These are phyloP conservation scores for Penicillium sp. DNA, from an alignment of 2,329 filamentous ascomycete species.

Conservation along the genomic window DNA sequence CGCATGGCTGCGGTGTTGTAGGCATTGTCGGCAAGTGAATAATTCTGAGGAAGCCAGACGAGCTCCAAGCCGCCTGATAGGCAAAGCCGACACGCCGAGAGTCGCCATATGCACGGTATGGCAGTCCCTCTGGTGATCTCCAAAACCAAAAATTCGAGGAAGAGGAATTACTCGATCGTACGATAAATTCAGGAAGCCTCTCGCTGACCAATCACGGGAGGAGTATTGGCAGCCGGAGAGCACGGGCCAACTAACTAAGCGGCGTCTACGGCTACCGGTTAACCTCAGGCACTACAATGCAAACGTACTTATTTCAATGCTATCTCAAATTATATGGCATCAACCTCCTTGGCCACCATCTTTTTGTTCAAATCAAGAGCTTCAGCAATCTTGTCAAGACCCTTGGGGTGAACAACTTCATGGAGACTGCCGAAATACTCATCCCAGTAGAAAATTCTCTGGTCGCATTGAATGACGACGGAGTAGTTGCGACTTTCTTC, in stretches of 20 bases:
- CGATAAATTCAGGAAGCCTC: not conserved
- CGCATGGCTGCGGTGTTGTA: constrained; percentile 28
- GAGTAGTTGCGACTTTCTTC: not conserved
- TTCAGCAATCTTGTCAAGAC: not conserved
- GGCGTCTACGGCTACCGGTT: no score
- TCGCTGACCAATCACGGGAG: constrained; percentile 12
- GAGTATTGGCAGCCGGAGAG: not conserved
- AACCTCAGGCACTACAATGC: no score
- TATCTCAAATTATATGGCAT: no score
- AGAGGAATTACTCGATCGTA: not conserved
- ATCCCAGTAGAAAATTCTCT: not conserved
- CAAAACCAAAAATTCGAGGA: not conserved
- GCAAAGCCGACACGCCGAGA: constrained; percentile 26
- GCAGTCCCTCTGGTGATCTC: not conserved
- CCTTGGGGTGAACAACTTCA: not conserved
- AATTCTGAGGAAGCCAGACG: constrained; percentile 33
- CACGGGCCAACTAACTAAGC: not conserved
- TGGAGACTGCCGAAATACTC: not conserved
- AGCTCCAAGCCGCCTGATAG: constrained; percentile 32
- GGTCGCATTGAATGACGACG: not conserved
- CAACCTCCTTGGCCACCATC: not conserved
- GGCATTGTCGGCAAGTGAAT: constrained; percentile 41
- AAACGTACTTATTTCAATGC: no score
- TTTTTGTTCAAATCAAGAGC: not conserved
- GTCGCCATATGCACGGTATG: constrained; percentile 27